Conservation (phyloP, 768 basidiomycete species). For the Auricularia auricula-judae region DNA sequence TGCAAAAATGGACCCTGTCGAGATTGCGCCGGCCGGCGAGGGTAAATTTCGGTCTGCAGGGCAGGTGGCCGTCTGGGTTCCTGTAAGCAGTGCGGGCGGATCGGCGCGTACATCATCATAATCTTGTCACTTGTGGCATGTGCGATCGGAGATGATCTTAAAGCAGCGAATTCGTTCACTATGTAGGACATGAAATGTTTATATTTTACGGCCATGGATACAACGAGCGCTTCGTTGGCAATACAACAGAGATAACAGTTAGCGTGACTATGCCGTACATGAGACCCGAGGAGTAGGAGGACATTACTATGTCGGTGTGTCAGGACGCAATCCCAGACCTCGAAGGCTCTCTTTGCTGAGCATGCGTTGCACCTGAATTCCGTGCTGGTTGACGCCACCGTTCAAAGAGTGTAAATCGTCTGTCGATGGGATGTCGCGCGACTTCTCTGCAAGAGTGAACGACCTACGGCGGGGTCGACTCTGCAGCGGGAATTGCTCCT, state of each 20-base stretch:
- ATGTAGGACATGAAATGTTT: background rate
- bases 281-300: background rate
- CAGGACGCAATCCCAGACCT: background rate
- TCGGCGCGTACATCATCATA: background rate
- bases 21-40: conserved; percentile 2
- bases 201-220: background rate
- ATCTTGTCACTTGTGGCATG: background rate
- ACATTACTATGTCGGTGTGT: background rate
- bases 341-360: background rate
- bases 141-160: background rate
- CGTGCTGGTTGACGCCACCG: background rate
- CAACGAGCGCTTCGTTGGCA: conserved; percentile 1
- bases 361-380: background rate
- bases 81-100: conserved; percentile 1
- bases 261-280: background rate
- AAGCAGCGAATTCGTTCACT: background rate
- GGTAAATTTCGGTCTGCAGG: conserved; percentile 4
- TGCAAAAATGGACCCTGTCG: background rate
- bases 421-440: background rate
- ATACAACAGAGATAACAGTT: background rate
- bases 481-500: conserved; percentile 1
- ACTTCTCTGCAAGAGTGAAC: background rate
- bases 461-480: background rate
- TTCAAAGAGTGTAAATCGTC: background rate
- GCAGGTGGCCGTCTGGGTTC: conserved; percentile 8